Evolutionary conservation across 495 filamentous ascomycete species (phyloP).

Genomic region (Aspergillus sclerotiicarbonarius): DNA sequence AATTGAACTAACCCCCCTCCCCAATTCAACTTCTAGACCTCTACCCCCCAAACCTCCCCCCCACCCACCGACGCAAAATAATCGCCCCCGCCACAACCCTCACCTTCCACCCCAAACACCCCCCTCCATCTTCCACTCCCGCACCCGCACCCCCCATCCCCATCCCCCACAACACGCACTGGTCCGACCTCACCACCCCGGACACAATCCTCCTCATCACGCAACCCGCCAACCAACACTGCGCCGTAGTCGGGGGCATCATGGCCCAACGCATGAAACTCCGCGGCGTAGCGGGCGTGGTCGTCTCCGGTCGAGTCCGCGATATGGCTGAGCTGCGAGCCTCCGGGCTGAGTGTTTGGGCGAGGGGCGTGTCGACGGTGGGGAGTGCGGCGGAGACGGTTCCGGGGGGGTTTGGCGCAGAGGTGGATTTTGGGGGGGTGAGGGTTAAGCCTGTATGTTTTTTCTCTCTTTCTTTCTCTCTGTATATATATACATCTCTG

Average conservation of each 20-base stretch:
- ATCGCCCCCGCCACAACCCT: slow-evolving; percentile 64
- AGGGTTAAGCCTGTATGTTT: slow-evolving; percentile 44
- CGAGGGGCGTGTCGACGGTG: slow-evolving; percentile 54
- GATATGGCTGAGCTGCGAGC: slow-evolving; percentile 55
- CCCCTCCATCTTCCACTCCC: background rate
- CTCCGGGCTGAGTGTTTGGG: slow-evolving; percentile 55
- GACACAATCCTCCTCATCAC: slow-evolving; percentile 57
- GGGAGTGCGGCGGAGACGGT: slow-evolving; percentile 60
- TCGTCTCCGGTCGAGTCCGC: slow-evolving; percentile 61
- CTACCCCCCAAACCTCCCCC: slow-evolving; percentile 34
- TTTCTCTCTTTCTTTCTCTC: slow-evolving; percentile 1
- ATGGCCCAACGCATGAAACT: slow-evolving; percentile 62
- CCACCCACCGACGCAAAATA: slow-evolving; percentile 36
- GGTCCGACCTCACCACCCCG: slow-evolving; percentile 54
- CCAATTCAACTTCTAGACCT: slow-evolving; percentile 28
- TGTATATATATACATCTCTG: background rate
- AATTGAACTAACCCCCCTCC: slow-evolving; percentile 19
- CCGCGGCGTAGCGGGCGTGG: slow-evolving; percentile 51
- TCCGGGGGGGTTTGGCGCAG: slow-evolving; percentile 52
- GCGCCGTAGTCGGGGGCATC: slow-evolving; percentile 66
- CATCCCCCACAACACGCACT: slow-evolving; percentile 50
- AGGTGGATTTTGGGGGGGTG: slow-evolving; percentile 51
- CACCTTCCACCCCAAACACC: slow-evolving; percentile 55
- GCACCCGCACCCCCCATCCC: slow-evolving; percentile 24
- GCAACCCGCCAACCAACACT: slow-evolving; percentile 58